Base-by-base conservation (phyloP, 2,329 filamentous ascomycete species). In the Sporothrix brunneoviolacea region DNA sequence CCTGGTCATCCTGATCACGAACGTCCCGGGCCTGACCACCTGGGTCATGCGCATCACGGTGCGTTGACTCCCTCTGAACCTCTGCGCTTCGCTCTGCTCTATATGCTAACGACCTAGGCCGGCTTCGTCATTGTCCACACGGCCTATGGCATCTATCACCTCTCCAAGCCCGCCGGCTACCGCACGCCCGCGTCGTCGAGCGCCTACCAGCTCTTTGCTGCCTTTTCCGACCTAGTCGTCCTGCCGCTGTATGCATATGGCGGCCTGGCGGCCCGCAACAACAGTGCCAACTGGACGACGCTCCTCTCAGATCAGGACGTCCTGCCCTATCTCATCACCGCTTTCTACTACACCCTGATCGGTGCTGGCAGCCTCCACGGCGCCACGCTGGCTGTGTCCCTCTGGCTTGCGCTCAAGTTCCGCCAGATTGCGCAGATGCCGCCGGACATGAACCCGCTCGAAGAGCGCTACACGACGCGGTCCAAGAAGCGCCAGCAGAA, bases 381-480 rank as follows among this genome's bases (percentile, higher is more conserved):
- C 0, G 56, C 88, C 9, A 88, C 88, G 2, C 67, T 93, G 2
- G 66, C 73, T 16, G 71, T 94, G 32, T 88, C 88, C 5, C 64
- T 88, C 28, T 96, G 86, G 69, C 74, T 97, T 22, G 81, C 82
- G 15, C 64, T 87, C 47, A 79, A 86, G 58, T 97, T 96, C 79
- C 80, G 84, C 36, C 85, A 86, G 62, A 96, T 97, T 60, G 75
- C 83, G 5, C 73, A 76, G 18, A 77, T 96, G 64, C 91, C 91
- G 6, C 91, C 91, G 0, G 91, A 97, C 62, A 89, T 95, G 86
- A 97, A 97, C 64, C 91, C 91, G 2, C 75, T 97, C 13, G 91
- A 96, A 64, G 82, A 87, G 57, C 84, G 91, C 60, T 71, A 95
- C 52, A 96, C 90, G 1, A 83, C 88, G 10, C 80, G 84, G 21